These are phyloP conservation scores for Typha latifolia DNA, from an alignment of 176 grass and related monocot species.

Conservation along the genomic window DNA sequence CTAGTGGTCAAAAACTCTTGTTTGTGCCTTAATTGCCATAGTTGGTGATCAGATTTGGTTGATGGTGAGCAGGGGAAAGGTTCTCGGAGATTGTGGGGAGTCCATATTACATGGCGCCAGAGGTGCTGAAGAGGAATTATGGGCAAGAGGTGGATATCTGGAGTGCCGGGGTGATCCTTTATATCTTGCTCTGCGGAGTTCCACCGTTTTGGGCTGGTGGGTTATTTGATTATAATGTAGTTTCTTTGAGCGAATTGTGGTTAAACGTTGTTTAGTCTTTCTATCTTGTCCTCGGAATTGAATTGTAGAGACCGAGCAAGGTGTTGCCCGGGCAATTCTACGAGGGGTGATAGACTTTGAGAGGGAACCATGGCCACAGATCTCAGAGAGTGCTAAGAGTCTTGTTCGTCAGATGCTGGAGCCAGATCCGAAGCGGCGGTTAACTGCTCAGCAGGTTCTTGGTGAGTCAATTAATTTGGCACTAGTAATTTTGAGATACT, in stretches of 20 bases:
- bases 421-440: constrained; percentile 42
- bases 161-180: constrained; percentile 57
- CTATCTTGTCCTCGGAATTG: not conserved
- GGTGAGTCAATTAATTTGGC: constrained; percentile 13
- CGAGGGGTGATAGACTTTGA: constrained; percentile 43
- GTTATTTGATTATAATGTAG: not conserved
- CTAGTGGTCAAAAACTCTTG: no score
- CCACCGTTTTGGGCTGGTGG: constrained; percentile 49
- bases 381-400: constrained; percentile 52
- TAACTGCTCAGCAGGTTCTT: constrained; percentile 65
- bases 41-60: not conserved
- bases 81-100: constrained; percentile 59
- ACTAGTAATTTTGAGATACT: no score
- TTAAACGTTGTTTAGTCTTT: not conserved
- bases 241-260: not conserved
- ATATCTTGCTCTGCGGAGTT: constrained; percentile 57
- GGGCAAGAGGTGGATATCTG: constrained; percentile 52
- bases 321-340: constrained; percentile 61
- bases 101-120: constrained; percentile 63
- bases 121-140: constrained; percentile 46
- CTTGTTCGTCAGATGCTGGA: constrained; percentile 61
- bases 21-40: not conserved
- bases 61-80: constrained; percentile 29
- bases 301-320: constrained; percentile 54
- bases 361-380: constrained; percentile 55